Evolutionary conservation across 2,329 filamentous ascomycete species (phyloP), one percentile per base, ranked within the genome.

Genomic region (Eutypa lata): DNA sequence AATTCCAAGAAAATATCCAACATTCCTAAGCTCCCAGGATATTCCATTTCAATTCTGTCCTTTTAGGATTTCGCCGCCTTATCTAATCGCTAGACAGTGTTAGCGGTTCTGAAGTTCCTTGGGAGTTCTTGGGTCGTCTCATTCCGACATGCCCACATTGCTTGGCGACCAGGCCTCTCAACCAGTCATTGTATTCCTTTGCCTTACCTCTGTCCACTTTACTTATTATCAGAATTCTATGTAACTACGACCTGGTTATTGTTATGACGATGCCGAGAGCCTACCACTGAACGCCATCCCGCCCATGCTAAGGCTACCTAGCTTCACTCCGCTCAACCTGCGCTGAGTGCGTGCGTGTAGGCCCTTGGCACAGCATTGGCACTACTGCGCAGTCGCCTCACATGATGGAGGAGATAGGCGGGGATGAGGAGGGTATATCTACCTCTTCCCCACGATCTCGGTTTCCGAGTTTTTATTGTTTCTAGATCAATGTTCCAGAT

Each of bases 301-400:
- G 48, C 48, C 21, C 10, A 28, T 45, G 22, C 21, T 45, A 4
- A 45, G 42, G 14, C 42, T 45, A 26, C 42, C 42, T 45, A 21
- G 11, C 42, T 45, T 16, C 14, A 3, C 13, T 45, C 42, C 21
- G 40, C 42, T 31, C 26, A 31, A 31, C 26, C 26, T 31, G 26
- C 13, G 21, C 13, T 7, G 21, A 1, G 14, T 45, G 19, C 22
- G 21, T 45, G 42, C 11, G 43, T 31, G 18, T n/a, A 5, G 13
- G n/a, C 31, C 21, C 49, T 50, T 46, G 49, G 28, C 49, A 33
- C 42, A 50, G 31, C 48, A 21, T 51, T 51, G 44, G 49, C 49
- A 24, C 22, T 40, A 16, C 35, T 38, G 35, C 16, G 35, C 35
- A 28, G 13, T 10, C 26, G 26, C 14, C 42, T 40, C 49, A 51